A percentile compares a stretch with the other conserved stretches of the same genome.
Conservation (phyloP, 2,329 filamentous ascomycete genomes). For the Clathrospora elynae region DNA sequence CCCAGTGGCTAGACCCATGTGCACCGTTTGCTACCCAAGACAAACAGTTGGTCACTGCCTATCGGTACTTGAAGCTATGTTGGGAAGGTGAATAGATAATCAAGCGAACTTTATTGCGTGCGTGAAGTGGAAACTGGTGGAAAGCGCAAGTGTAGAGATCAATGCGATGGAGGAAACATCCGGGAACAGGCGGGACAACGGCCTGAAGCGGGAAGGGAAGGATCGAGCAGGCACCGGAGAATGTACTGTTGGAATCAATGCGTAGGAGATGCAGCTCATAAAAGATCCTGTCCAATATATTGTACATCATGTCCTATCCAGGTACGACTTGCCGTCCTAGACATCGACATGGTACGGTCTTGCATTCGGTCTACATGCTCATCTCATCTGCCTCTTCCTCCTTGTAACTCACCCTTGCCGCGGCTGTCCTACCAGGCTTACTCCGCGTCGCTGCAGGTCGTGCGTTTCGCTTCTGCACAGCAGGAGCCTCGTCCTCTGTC, state of each 20-base stretch:
- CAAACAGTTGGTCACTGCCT: too few species aligned
- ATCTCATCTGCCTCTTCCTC: slow-evolving; percentile 43
- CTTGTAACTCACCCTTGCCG: slow-evolving; percentile 42
- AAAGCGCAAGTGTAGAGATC: background rate
- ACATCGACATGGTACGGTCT: slow-evolving; percentile 6
- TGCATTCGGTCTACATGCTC: slow-evolving; percentile 22
- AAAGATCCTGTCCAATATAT: too few species aligned
- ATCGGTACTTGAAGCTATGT: slow-evolving; percentile 3
- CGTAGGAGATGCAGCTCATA: background rate
- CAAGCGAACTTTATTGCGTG: slow-evolving; percentile 2
- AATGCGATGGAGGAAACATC: slow-evolving; percentile 1
- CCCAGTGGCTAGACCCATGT: slow-evolving; percentile 5
- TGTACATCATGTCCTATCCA: too few species aligned
- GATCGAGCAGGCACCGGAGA: slow-evolving; percentile 20
- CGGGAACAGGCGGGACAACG: slow-evolving; percentile 13
- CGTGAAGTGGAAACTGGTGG: background rate
- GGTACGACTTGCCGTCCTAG: background rate
- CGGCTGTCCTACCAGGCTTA: slow-evolving; percentile 33
- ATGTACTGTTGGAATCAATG: slow-evolving; percentile 10
- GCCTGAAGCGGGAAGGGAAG: slow-evolving; percentile 25
- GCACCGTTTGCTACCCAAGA: too few species aligned
- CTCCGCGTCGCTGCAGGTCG: slow-evolving; percentile 31
- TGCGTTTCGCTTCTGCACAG: slow-evolving; percentile 31
- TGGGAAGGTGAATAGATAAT: slow-evolving; percentile 22
- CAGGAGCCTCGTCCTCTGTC: slow-evolving; percentile 29